Base-by-base conservation (phyloP, 805 yeast genomes). In the Ogataea methylovora region DNA sequence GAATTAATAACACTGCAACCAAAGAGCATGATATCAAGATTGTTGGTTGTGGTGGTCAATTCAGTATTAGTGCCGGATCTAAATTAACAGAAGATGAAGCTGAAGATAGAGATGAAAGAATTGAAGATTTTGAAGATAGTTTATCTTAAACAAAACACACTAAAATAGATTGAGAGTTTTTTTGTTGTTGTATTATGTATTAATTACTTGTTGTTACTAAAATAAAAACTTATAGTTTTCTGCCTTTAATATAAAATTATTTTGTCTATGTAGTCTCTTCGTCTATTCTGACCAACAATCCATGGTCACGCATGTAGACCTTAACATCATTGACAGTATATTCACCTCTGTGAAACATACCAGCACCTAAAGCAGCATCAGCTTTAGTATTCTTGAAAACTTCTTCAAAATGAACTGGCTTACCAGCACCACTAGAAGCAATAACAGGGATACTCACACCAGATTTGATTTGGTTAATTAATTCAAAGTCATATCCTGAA, bases 321-420 rank as follows among this genome's bases (percentile, higher is more conserved):
- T 92, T 92, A 29, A 92, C 96, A 32, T 87, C 79, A 32, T 72
- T 69, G 13, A 92, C 97, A 10, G 85, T 78, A 59, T 82, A 92
- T 50, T 90, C 97, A 16, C 84, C 88, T 54, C 98, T 71, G 65
- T 92, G 99, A 68, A 92, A 92, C 80, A 92, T 82, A 29, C 99
- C 99, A 4, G 99, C 99, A 25, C 98, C 99, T 27, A 92, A 69
- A 13, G 98, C 97, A 28, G 99, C 99, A 61, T 92, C 98, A 1
- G 92, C 81, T 5, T 72, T 67, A 12, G 97, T 87, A 29, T 79
- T 67, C 30, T 65, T 68, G 52, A 92, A 92, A 2, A 85, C 99
- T 43, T 92, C 86, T 42, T 75, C 76, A 55, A 92, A 92, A 61
- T 92, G 97, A 32, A 67, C 71, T 2, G 99, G 98, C 16, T 65